Evolutionary conservation across 1,139 yeast genomes (phyloP).

Genomic region (Taphrina pruni): DNA sequence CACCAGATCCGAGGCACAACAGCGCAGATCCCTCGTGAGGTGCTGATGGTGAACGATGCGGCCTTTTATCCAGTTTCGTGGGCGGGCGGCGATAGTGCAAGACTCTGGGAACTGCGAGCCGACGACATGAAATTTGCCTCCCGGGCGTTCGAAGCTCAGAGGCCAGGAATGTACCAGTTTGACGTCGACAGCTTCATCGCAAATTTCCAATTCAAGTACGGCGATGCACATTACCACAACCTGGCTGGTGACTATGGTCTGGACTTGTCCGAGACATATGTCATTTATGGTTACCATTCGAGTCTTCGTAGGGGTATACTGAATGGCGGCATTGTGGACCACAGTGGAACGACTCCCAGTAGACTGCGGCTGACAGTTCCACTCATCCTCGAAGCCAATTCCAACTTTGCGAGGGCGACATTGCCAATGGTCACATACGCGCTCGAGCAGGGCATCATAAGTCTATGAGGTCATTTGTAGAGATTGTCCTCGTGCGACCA

Average conservation of each 20-base stretch:
- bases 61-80: background rate
- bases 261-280: constrained; percentile 2
- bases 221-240: background rate
- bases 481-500: no score
- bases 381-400: constrained; percentile 3
- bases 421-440: background rate
- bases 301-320: background rate
- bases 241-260: background rate
- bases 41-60: background rate
- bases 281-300: background rate
- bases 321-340: background rate
- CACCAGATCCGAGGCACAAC: background rate
- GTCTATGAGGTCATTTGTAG: background rate
- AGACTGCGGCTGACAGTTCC: background rate
- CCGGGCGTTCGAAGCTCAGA: background rate
- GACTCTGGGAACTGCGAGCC: background rate
- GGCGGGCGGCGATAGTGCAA: background rate
- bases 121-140: constrained; percentile 5
- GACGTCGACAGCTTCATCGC: background rate
- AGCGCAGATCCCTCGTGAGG: background rate
- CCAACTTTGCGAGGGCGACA: background rate
- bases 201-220: background rate
- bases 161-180: background rate
- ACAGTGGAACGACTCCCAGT: background rate
- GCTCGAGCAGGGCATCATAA: background rate